phyloP scores from a whole-genome alignment of 768 basidiomycete species.

The Lactifluus piperatus region DNA sequence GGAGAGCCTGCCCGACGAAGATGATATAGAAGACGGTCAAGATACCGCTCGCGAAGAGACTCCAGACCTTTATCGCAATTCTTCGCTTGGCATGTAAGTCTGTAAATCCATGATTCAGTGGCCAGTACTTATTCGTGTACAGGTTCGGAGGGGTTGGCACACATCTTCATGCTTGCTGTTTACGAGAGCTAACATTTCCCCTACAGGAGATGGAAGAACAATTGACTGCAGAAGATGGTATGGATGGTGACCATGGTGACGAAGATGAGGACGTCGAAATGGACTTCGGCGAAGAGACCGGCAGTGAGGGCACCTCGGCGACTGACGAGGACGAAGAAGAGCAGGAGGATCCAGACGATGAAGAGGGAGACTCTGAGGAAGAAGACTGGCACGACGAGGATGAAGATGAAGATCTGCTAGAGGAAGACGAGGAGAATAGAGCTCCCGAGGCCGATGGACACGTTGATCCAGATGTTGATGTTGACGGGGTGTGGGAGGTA shows the following conservation, averaged over 20 bases:
- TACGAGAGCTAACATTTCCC: slow-evolving; percentile 17
- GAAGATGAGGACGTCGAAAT: slow-evolving; percentile 81
- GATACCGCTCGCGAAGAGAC: slow-evolving; percentile 67
- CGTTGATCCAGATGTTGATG: slow-evolving; percentile 33
- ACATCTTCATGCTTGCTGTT: not conserved
- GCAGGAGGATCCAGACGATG: slow-evolving; percentile 56
- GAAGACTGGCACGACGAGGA: slow-evolving; percentile 57
- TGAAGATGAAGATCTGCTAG: slow-evolving; percentile 55
- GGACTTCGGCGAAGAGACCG: slow-evolving; percentile 79
- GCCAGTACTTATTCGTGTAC: not conserved
- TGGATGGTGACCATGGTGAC: slow-evolving; percentile 75
- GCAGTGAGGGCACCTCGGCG: slow-evolving; percentile 72
- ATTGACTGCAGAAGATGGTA: slow-evolving; percentile 61
- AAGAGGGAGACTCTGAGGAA: slow-evolving; percentile 47
- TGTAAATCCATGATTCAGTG: not conserved
- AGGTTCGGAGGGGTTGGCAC: slow-evolving; percentile 73
- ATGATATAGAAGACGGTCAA: slow-evolving; percentile 51
- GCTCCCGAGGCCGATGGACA: slow-evolving; percentile 30
- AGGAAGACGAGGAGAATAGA: slow-evolving; percentile 30
- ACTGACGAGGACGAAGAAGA: slow-evolving; percentile 63
- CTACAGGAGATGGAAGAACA: slow-evolving; percentile 80
- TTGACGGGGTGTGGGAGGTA: slow-evolving; percentile 36
- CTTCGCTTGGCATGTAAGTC: slow-evolving; percentile 85
- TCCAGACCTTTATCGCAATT: slow-evolving; percentile 92
- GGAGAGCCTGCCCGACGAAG: slow-evolving; percentile 42